Base-by-base conservation (phyloP, 805 yeast genomes). In the Candida xyloterini region DNA sequence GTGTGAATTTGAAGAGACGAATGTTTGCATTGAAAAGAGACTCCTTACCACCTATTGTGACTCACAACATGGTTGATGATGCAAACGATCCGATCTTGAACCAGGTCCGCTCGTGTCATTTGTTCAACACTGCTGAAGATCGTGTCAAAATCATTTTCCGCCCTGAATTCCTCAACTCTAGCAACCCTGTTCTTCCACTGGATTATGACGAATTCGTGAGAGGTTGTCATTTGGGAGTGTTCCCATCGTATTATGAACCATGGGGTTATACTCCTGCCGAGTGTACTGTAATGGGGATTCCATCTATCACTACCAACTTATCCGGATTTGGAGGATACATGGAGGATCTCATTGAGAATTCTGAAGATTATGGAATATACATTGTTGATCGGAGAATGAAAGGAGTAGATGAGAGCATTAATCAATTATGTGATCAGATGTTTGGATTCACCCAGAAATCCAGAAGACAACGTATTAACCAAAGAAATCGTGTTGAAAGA, bases 191-290 rank as follows among this genome's bases (percentile, higher is more conserved):
- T 43, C 73, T 91, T 59, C 84, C 96, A 14, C 69, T 91, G 42
- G 99, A 91, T 64, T 91, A 91, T 63, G 99, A 91, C 62, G 99
- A 91, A 63, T 91, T 91, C 63, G 99, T 91, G 33, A 78, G 99
- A 52, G 99, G 99, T 46, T 90, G 97, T 62, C 98, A 91, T 65
- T 70, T 93, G 63, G 99, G 99, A 62, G 96, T 91, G 36, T 91
- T 91, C 81, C 99, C 99, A 35, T 88, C 96, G 0, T 91, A 91
- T 67, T 91, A 91, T 60, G 99, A 91, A 67, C 99, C 99, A 4
- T 91, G 99, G 99, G 99, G 99, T 27, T 91, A 91, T 65, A 91
- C 99, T 2, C 99, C 99, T 3, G 98, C 98, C 7, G 99, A 91
- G 63, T 93, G 99, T 70, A 91, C 99, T 0, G 99, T 93, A 16